Conservation (phyloP, 768 basidiomycete genomes). For the Calocera cornea region DNA sequence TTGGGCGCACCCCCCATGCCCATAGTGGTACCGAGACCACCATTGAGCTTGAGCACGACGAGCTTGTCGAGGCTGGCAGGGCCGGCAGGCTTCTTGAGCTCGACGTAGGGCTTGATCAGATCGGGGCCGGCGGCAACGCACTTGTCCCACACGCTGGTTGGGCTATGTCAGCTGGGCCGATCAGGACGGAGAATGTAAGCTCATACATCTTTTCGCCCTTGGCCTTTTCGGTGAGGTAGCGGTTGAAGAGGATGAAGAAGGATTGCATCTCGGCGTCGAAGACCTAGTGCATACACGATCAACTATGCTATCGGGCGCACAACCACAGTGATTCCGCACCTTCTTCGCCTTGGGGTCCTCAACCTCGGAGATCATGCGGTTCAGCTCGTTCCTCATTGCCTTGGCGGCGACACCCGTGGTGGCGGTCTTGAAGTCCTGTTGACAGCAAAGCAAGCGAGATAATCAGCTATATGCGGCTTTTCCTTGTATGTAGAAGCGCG, state of each 20-base stretch:
- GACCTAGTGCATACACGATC: slow-evolving; percentile 33
- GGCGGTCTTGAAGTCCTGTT: slow-evolving; percentile 82
- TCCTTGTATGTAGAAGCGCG: not conserved
- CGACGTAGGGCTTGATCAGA: slow-evolving; percentile 71
- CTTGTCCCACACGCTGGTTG: slow-evolving; percentile 65
- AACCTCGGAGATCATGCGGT: slow-evolving; percentile 77
- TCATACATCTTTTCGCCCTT: slow-evolving; percentile 75
- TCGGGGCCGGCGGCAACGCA: slow-evolving; percentile 78
- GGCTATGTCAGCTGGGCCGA: not conserved
- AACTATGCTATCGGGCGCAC: not conserved
- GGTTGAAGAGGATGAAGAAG: slow-evolving; percentile 92
- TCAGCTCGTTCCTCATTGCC: slow-evolving; percentile 97
- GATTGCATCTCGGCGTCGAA: slow-evolving; percentile 94
- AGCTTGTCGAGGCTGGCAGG: slow-evolving; percentile 72
- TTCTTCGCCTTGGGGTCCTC: slow-evolving; percentile 67
- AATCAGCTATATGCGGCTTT: not conserved
- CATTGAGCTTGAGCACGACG: slow-evolving; percentile 90
- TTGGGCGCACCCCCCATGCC: slow-evolving; percentile 79
- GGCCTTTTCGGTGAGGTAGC: slow-evolving; percentile 80
- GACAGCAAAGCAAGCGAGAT: not conserved
- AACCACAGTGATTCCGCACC: slow-evolving; percentile 31
- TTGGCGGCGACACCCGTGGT: slow-evolving; percentile 87
- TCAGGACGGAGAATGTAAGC: not conserved
- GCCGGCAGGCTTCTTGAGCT: slow-evolving; percentile 47
- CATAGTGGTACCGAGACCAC: slow-evolving; percentile 85